phyloP scores from a whole-genome alignment of 805 yeast genomes.

The Kluyveromyces siamensis region DNA sequence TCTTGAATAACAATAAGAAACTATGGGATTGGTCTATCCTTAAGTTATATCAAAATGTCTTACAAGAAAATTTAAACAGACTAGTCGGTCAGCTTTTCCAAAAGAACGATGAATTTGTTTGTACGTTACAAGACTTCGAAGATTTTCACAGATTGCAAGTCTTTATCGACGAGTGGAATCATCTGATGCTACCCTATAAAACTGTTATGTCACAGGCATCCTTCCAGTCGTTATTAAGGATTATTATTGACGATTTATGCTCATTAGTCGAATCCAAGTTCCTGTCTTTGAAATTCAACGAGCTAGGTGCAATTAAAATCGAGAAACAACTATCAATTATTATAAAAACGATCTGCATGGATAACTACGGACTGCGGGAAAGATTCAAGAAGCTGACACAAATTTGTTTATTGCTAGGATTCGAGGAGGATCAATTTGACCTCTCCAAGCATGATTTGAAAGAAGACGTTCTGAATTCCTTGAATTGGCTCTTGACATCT shows the following conservation, averaged over 20 bases:
- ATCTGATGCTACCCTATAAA: slow-evolving; percentile 54
- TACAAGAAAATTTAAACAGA: slow-evolving; percentile 31
- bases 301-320: slow-evolving; percentile 71
- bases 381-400: slow-evolving; percentile 77
- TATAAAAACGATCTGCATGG: slow-evolving; percentile 64
- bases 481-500: slow-evolving; percentile 71
- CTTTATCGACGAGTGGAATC: slow-evolving; percentile 59
- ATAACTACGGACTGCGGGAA: slow-evolving; percentile 66
- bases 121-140: slow-evolving; percentile 28
- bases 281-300: slow-evolving; percentile 63
- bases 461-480: slow-evolving; percentile 34
- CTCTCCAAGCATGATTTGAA: slow-evolving; percentile 24
- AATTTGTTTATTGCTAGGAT: slow-evolving; percentile 68
- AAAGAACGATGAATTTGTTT: slow-evolving; percentile 19
- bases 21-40: slow-evolving; percentile 32
- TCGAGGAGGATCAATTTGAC: slow-evolving; percentile 57
- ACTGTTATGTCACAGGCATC: slow-evolving; percentile 47
- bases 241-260: slow-evolving; percentile 47
- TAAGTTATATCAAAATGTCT: slow-evolving; percentile 33
- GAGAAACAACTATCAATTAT: slow-evolving; percentile 74
- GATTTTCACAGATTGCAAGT: slow-evolving; percentile 32
- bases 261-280: slow-evolving; percentile 55
- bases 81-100: slow-evolving; percentile 36
- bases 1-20: slow-evolving; percentile 22
- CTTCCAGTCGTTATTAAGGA: slow-evolving; percentile 38